Conservation (phyloP, 1,284 basidiomycete genomes). For the Ustilago bromivora region DNA sequence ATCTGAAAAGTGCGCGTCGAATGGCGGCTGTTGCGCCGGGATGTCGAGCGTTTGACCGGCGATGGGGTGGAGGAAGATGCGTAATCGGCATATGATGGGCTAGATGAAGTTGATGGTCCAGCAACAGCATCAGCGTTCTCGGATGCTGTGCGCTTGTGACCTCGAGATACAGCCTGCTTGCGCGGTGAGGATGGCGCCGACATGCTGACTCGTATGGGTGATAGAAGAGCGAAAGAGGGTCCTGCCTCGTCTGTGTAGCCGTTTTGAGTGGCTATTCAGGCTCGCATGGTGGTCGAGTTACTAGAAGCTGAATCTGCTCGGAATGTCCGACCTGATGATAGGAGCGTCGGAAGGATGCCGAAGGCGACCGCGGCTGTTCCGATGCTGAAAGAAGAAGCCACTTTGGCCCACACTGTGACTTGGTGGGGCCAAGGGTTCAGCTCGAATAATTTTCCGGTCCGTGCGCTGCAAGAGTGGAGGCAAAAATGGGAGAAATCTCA, state of each 20-base stretch:
- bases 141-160: constrained; percentile 28
- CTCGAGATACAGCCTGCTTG: constrained; percentile 11
- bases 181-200: constrained; percentile 17
- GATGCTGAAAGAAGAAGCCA: neutral
- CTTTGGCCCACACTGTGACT: neutral
- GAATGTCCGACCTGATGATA: neutral
- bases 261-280: neutral
- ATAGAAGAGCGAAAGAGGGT: neutral
- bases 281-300: constrained; percentile 9
- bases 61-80: constrained; percentile 23
- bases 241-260: no score
- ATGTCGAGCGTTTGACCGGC: constrained; percentile 12
- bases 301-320: neutral
- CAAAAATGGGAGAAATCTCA: neutral
- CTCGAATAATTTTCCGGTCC: neutral
- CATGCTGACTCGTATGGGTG: constrained; percentile 10
- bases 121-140: constrained; percentile 1
- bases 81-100: constrained; percentile 2
- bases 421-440: neutral
- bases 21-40: constrained; percentile 23
- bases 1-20: constrained; percentile 26
- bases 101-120: constrained; percentile 2
- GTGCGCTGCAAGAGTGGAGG: constrained; percentile 1
- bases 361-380: neutral
- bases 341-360: neutral